Conservation (phyloP, 2,329 filamentous ascomycete genomes). For the Hymenoscyphus infarciens region DNA sequence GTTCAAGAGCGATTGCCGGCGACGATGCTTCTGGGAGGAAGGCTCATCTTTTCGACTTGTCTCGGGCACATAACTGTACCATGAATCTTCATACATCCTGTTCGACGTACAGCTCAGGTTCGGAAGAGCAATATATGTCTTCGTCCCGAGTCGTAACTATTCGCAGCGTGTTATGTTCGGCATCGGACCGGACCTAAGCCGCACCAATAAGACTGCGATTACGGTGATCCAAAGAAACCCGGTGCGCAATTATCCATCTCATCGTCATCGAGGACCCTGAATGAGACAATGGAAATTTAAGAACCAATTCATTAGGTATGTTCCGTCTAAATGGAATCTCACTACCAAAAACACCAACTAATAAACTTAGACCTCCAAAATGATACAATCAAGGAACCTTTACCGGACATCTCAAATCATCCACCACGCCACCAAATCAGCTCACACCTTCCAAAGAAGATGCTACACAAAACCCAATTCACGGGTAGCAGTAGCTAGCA, state of each 20-base stretch:
- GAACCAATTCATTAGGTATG: background rate
- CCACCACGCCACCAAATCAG: conserved; percentile 19
- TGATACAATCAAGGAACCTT: conserved; percentile 24
- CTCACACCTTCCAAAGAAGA: conserved; percentile 22
- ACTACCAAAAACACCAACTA: background rate
- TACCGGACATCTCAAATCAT: conserved; percentile 17
- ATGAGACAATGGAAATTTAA: conserved; percentile 13
- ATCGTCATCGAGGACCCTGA: conserved; percentile 23
- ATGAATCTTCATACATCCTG: conserved; percentile 77
- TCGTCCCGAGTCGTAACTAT: background rate
- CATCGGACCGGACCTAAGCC: background rate
- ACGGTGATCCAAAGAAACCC: background rate
- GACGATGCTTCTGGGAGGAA: conserved; percentile 53
- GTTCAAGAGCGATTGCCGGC: conserved; percentile 67
- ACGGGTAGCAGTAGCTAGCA: conserved; percentile 20
- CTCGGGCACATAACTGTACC: conserved; percentile 74
- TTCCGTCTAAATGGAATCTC: background rate
- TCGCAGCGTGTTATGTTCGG: background rate
- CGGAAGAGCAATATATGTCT: background rate
- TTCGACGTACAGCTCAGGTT: background rate
- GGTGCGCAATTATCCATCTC: background rate
- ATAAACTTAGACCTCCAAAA: conserved; percentile 12
- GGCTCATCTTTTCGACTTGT: conserved; percentile 48
- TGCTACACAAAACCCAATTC: conserved; percentile 20
- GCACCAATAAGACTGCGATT: background rate